Evolutionary conservation across 2,329 filamentous ascomycete species (phyloP).

Genomic region (Pestalotiopsis sp.): DNA sequence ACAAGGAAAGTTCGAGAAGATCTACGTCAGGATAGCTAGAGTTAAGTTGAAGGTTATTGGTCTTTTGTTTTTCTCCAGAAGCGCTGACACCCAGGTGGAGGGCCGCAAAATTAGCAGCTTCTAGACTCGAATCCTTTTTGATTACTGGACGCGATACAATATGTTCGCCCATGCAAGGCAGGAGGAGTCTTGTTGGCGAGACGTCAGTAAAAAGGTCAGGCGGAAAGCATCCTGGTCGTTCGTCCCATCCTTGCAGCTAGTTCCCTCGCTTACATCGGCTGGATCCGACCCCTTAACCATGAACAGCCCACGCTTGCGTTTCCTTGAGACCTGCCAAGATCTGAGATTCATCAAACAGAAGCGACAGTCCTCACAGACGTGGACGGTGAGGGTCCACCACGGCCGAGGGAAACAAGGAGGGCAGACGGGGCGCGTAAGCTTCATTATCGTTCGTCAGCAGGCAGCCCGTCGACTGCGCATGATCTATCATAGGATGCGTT

Average conservation of each 20-base stretch:
- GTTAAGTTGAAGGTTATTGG: conserved; percentile 6
- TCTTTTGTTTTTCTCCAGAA: background rate
- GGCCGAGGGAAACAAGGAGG: background rate
- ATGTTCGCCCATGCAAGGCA: background rate
- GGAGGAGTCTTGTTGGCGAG: background rate
- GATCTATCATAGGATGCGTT: background rate
- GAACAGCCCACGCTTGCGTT: conserved; percentile 2
- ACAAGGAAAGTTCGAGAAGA: background rate
- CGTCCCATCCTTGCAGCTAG: background rate
- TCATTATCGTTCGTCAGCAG: background rate
- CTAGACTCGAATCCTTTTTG: background rate
- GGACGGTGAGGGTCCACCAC: background rate
- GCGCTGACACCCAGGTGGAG: background rate
- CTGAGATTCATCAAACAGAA: background rate
- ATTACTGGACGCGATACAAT: background rate
- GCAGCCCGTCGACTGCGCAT: background rate
- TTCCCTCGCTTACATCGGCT: conserved; percentile 3
- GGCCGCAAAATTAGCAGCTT: background rate
- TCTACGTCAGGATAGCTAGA: background rate
- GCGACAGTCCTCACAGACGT: background rate
- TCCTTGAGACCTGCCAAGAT: conserved; percentile 6
- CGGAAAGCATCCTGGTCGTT: background rate
- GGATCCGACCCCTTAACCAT: conserved; percentile 5
- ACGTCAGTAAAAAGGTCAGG: background rate
- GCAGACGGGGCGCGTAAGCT: background rate